Percentiles rank a stretch among this genome's conserved stretches.
Evolutionary conservation across 371 early-diverging fungal species (phyloP).

Genomic region (Saksenaea oblongispora): DNA sequence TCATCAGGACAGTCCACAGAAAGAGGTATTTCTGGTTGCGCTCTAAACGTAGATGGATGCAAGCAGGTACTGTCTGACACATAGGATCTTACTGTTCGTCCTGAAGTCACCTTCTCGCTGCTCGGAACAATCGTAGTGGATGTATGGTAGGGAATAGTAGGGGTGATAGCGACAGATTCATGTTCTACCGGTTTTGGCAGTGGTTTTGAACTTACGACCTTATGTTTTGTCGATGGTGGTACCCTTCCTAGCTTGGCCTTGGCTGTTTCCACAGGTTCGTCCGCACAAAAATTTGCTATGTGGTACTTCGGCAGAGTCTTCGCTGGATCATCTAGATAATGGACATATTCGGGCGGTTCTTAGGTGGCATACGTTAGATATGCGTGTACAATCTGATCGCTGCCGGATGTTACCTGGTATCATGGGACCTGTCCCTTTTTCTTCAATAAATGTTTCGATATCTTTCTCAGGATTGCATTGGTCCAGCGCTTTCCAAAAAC

Average conservation of each 20-base stretch:
- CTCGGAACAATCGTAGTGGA: background rate
- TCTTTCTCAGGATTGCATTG: constrained; percentile 72
- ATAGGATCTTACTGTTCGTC: background rate
- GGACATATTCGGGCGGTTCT: constrained; percentile 45
- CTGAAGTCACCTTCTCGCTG: background rate
- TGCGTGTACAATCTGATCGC: constrained; percentile 3
- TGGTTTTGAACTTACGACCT: background rate
- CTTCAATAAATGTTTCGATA: constrained; percentile 68
- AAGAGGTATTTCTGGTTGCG: background rate
- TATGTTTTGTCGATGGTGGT: background rate
- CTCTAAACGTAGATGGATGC: background rate
- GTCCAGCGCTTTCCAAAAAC: constrained; percentile 70
- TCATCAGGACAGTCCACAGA: constrained; percentile 22
- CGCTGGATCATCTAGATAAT: constrained; percentile 44
- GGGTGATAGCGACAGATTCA: too few species aligned
- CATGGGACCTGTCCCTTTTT: constrained; percentile 74
- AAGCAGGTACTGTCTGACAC: background rate
- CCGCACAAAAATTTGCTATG: constrained; percentile 28
- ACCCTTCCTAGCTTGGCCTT: background rate
- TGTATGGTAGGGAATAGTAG: background rate
- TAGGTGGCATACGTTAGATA: background rate
- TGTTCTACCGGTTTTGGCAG: background rate
- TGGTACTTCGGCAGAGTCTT: constrained; percentile 43
- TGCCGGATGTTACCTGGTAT: constrained; percentile 48
- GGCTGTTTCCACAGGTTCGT: constrained; percentile 16